Conservation (phyloP, 1,139 yeast species). For the Nadsonia starkeyi-henricii region DNA sequence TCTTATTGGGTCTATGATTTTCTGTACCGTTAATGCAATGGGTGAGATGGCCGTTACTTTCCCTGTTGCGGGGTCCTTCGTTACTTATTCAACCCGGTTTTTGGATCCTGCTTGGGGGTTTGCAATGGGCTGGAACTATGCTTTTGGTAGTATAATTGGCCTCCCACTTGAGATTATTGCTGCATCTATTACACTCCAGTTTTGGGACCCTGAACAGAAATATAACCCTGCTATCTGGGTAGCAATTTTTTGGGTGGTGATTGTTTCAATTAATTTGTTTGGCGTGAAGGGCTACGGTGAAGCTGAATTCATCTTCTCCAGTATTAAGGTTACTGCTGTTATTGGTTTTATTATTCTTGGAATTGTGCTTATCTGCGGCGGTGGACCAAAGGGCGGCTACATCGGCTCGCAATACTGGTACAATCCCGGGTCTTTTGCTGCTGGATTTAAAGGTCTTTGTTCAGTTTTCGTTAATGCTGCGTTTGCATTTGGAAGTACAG, state of each 20-base stretch:
- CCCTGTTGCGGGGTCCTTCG: conserved; percentile 62
- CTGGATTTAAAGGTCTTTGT: conserved; percentile 65
- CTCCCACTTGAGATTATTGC: conserved; percentile 72
- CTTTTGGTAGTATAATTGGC: conserved; percentile 65
- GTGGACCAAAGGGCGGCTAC: conserved; percentile 57
- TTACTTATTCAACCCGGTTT: conserved; percentile 49
- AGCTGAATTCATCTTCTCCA: conserved; percentile 53
- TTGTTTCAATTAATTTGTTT: conserved; percentile 45
- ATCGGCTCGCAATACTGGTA: conserved; percentile 50
- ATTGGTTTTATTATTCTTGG: conserved; percentile 54
- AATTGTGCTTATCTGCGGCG: conserved; percentile 50
- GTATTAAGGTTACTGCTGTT: conserved; percentile 49
- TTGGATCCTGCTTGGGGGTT: too few relatives aligned
- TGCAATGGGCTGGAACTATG: conserved; percentile 67
- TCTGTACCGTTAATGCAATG: conserved; percentile 56
- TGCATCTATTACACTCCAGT: conserved; percentile 57
- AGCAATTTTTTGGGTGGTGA: conserved; percentile 44
- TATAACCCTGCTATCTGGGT: conserved; percentile 46
- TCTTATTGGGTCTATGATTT: conserved; percentile 40
- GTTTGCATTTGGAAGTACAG: conserved; percentile 73
- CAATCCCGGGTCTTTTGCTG: conserved; percentile 43
- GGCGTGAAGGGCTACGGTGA: conserved; percentile 72
- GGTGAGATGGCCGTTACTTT: conserved; percentile 65
- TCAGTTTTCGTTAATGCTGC: conserved; percentile 73
- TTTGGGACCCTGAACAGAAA: conserved; percentile 34